Evolutionary conservation across 208 protist genomes (phyloP).

Genomic region (Porcisia deanei): DNA sequence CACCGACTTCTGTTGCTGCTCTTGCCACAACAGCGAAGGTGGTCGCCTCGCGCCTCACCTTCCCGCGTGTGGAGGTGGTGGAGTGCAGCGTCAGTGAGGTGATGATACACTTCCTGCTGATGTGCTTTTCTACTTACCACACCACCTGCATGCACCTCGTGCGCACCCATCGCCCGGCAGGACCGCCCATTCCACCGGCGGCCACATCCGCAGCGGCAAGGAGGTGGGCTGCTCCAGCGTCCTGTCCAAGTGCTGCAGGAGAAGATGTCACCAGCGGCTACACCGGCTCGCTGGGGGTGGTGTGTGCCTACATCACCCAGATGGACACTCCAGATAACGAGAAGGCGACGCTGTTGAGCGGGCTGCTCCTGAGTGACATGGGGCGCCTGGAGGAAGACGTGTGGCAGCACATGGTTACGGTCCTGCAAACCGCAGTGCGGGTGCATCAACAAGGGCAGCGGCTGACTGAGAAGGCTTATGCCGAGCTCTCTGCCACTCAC

Average conservation of each 20-base stretch:
- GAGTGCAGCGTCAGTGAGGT: slow-evolving; percentile 38
- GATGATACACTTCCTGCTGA: slow-evolving; percentile 34
- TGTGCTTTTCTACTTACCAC: slow-evolving; percentile 31
- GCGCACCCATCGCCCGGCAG: slow-evolving; percentile 14
- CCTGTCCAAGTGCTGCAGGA: background rate
- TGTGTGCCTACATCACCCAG: slow-evolving; percentile 29
- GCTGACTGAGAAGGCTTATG: slow-evolving; percentile 24
- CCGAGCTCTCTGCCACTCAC: slow-evolving; percentile 8
- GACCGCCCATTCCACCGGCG: background rate
- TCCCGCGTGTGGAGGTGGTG: slow-evolving; percentile 24
- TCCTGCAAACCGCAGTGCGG: slow-evolving; percentile 21
- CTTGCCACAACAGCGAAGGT: background rate
- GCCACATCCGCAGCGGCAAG: background rate
- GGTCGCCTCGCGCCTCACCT: slow-evolving; percentile 1
- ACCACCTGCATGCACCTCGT: slow-evolving; percentile 24
- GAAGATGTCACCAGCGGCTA: background rate
- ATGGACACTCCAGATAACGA: slow-evolving; percentile 19
- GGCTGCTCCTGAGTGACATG: slow-evolving; percentile 33
- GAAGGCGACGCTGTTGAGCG: slow-evolving; percentile 17
- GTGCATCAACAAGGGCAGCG: slow-evolving; percentile 20
- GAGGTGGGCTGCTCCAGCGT: background rate
- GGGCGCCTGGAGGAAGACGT: slow-evolving; percentile 26
- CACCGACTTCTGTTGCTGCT: background rate
- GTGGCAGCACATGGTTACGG: slow-evolving; percentile 33
- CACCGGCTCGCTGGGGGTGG: slow-evolving; percentile 14